Evolutionary conservation across 2,329 filamentous ascomycete genomes (phyloP), one percentile per base, ranked within the genome.

Genomic region (Juglanconis sp.): DNA sequence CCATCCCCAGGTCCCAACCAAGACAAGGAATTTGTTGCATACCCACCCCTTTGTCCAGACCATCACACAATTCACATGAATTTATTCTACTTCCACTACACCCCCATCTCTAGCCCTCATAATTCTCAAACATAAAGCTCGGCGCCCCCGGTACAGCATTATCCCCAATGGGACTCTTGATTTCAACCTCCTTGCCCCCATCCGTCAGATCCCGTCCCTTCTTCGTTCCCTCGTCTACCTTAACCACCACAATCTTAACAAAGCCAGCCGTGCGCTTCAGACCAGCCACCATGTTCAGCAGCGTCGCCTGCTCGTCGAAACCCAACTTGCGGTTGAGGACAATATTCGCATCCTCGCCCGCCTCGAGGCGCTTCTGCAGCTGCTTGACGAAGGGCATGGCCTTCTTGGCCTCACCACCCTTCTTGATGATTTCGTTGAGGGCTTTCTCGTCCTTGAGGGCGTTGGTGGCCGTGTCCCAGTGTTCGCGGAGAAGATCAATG

Each of bases 381-480:
- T 74, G 77, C 77, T 98, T 93, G 53, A 97, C 88, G 71, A 97
- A 98, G 0, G 95, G 95, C 94, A 98, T 98, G 2, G 92, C 94
- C 78, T 96, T 95, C 86, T 98, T 99, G 83, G 92, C 92, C 77
- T 96, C 91, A 48, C 87, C 87, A 70, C 92, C 81, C 80, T 96
- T 96, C 67, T 86, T 87, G 60, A 97, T 88, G 70, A 87, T 84
- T 66, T 86, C 87, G 69, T 87, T 90, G 51, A 97, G 79, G 59
- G 85, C 86, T 79, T 96, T 96, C 73, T 96, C 91, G 70, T 96
- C 88, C 65, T 72, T 57, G 57, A 90, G 76, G 9, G 79, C 77
- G 65, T 90, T 79, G 65, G 77, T 85, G 64, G 70, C 72, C 17
- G 82, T 74, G 63, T 90, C 82, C 76, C 92, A 92, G 63, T 86